These are phyloP conservation scores for Chenopodium quinoa DNA, from an alignment of 148 eudicot genomes.

Conservation along the genomic window DNA sequence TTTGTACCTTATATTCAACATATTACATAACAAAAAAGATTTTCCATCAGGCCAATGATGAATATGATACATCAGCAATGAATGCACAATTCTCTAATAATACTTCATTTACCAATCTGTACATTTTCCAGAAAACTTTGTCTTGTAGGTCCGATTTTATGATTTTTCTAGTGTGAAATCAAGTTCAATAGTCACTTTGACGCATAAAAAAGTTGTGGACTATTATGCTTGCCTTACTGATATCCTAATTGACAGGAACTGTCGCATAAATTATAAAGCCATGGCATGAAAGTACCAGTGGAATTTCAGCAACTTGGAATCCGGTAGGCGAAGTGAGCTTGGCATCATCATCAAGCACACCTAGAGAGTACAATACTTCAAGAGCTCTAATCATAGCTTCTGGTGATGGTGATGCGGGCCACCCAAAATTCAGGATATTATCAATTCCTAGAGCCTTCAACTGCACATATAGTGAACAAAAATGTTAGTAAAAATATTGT, in stretches of 20 bases:
- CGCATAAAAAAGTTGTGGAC: not conserved
- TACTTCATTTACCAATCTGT: not conserved
- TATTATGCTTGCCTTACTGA: not conserved
- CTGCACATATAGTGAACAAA: conserved; percentile 37
- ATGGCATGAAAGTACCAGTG: conserved; percentile 55
- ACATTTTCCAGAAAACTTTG: not conserved
- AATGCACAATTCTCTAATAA: not conserved
- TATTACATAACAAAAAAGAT: not conserved
- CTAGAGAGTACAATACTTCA: conserved; percentile 92
- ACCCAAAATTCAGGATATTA: conserved; percentile 92
- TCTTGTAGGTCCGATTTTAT: not conserved
- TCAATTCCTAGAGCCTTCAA: conserved; percentile 95
- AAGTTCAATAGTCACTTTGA: not conserved
- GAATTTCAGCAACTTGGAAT: conserved; percentile 95
- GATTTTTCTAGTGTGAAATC: not conserved
- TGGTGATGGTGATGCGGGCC: conserved; percentile 97
- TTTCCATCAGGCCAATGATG: not conserved
- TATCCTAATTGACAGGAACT: not conserved
- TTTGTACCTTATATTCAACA: too few species aligned
- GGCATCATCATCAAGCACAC: conserved; percentile 94
- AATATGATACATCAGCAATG: not conserved
- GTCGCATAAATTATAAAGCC: not conserved
- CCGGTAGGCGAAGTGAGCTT: conserved; percentile 96
- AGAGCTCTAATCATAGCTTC: conserved; percentile 97
- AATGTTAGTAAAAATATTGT: not conserved